Evolutionary conservation across 345 rosid genomes (phyloP).

Genomic region (Adansonia digitata): DNA sequence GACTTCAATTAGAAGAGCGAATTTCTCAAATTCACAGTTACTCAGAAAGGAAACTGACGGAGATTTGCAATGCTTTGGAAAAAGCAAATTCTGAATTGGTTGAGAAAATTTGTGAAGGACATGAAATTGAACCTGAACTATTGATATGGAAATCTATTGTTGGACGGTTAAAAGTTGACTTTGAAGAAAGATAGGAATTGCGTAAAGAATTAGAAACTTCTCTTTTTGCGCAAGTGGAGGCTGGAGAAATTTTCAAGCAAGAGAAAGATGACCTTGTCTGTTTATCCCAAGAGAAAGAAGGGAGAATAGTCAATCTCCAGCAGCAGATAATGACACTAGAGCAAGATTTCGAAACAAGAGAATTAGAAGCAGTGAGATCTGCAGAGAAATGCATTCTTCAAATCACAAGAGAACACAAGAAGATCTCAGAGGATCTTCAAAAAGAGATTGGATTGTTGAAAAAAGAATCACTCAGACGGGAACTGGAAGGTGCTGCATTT

Average conservation of each 20-base stretch:
- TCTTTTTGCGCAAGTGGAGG: conserved; percentile 70
- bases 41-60: conserved; percentile 29
- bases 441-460: conserved; percentile 48
- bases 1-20: conserved; percentile 31
- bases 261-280: conserved; percentile 40
- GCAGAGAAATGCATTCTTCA: conserved; percentile 31
- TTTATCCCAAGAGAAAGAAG: conserved; percentile 34
- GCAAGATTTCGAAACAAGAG: conserved; percentile 34
- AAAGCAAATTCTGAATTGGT: conserved; percentile 38
- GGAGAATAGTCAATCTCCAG: conserved; percentile 28
- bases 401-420: conserved; percentile 38
- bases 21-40: conserved; percentile 27
- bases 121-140: conserved; percentile 60
- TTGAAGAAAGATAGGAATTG: conserved; percentile 52
- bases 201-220: conserved; percentile 78
- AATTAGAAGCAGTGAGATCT: conserved; percentile 12
- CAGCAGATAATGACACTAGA: conserved; percentile 32
- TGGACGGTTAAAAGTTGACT: conserved; percentile 51
- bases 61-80: conserved; percentile 39
- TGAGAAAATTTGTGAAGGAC: conserved; percentile 53
- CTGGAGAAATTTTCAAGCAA: conserved; percentile 50
- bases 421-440: conserved; percentile 34
- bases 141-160: conserved; percentile 84
- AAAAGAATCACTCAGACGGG: conserved; percentile 64
- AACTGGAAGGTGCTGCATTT: conserved; percentile 44